These are phyloP conservation scores for Podila clonocystis DNA, from an alignment of 192 early-diverging fungal species.

Conservation along the genomic window DNA sequence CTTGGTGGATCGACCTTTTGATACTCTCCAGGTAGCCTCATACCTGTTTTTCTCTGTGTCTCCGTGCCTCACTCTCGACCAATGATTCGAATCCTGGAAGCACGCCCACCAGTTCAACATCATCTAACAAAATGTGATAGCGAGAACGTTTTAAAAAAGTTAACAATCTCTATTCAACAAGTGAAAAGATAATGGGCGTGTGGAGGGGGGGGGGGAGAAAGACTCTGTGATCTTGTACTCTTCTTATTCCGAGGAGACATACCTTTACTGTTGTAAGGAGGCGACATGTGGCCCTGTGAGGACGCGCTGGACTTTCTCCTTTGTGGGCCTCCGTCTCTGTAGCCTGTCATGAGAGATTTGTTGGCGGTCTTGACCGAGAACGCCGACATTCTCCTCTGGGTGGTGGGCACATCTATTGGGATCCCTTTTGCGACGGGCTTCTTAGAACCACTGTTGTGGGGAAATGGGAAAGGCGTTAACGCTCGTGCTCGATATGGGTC, in stretches of 20 bases:
- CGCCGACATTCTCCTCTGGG: conserved; percentile 28
- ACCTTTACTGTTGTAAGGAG: conserved; percentile 42
- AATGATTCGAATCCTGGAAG: conserved; percentile 38
- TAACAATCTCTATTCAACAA: no score
- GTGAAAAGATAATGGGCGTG: no score
- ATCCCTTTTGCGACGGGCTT: conserved; percentile 16
- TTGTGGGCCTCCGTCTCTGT: conserved; percentile 29
- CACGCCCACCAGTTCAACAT: conserved; percentile 33
- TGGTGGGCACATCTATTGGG: conserved; percentile 35
- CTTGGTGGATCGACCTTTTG: no score
- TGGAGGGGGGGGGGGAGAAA: no score
- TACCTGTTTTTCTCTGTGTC: conserved; percentile 26
- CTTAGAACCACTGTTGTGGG: background rate
- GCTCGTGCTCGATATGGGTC: background rate
- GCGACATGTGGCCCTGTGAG: conserved; percentile 26
- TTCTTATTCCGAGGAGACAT: background rate
- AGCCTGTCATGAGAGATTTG: conserved; percentile 38
- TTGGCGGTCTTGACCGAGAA: conserved; percentile 43
- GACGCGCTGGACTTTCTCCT: conserved; percentile 40
- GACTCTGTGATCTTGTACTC: background rate
- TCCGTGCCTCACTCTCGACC: conserved; percentile 18
- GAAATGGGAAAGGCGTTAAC: background rate
- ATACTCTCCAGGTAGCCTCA: background rate
- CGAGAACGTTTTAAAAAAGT: background rate
- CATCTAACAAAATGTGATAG: conserved; percentile 3